These are phyloP conservation scores for Epichloe coenophiala DNA, from an alignment of 2,329 filamentous ascomycete species.

Conservation along the genomic window DNA sequence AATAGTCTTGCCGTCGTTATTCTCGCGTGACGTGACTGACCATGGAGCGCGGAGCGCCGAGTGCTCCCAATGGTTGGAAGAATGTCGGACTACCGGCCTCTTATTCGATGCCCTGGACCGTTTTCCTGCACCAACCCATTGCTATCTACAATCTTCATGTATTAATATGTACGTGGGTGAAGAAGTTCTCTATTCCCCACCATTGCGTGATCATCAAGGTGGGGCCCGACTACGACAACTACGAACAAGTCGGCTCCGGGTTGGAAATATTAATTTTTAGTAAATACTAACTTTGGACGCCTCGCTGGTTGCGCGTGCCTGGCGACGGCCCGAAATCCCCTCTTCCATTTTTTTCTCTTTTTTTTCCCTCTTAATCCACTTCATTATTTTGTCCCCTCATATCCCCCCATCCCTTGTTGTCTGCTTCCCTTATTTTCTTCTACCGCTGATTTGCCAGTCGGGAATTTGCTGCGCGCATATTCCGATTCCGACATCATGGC, in stretches of 20 bases:
- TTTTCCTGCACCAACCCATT: neutral
- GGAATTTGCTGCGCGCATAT: neutral
- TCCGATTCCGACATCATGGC: constrained; percentile 34
- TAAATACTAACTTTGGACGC: neutral
- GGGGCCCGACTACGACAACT: neutral
- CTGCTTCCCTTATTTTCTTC: neutral
- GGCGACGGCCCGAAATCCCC: constrained; percentile 4
- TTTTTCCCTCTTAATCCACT: neutral
- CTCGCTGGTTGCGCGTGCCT: neutral
- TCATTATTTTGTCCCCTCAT: neutral
- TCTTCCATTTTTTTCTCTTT: neutral
- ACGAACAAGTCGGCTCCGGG: neutral
- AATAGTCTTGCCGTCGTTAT: too few relatives aligned
- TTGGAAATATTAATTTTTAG: neutral
- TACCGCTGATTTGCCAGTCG: neutral
- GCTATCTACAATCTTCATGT: neutral
- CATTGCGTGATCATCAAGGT: constrained; percentile 18
- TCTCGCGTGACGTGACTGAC: too few relatives aligned
- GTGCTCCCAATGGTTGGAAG: too few relatives aligned
- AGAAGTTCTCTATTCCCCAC: constrained; percentile 11
- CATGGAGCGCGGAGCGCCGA: too few relatives aligned
- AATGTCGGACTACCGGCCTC: neutral
- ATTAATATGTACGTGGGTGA: too few relatives aligned
- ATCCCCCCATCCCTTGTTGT: neutral
- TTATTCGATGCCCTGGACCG: neutral